Conservation (phyloP, 2,329 filamentous ascomycete species). For the Arthrobotrys sinensis region DNA sequence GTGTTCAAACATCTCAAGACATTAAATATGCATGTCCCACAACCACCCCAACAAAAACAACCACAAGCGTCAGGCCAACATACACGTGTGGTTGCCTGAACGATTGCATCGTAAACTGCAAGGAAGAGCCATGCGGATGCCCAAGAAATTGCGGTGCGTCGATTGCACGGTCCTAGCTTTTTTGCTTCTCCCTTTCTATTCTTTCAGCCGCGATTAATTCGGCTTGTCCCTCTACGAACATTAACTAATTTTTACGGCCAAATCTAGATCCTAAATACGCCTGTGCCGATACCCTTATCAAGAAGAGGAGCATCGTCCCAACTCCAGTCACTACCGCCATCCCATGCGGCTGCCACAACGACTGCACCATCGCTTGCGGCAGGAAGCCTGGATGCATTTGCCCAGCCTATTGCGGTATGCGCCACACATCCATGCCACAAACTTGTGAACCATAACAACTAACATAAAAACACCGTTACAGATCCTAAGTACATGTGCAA, state of each 20-base stretch:
- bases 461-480: conserved; percentile 27
- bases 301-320: conserved; percentile 13
- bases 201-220: background rate
- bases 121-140: conserved; percentile 50
- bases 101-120: conserved; percentile 59
- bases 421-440: background rate
- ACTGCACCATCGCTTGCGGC: conserved; percentile 39
- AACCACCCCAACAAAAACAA: conserved; percentile 42
- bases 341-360: conserved; percentile 52
- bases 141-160: conserved; percentile 60
- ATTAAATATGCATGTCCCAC: conserved; percentile 47
- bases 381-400: conserved; percentile 32
- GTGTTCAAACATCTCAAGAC: conserved; percentile 33
- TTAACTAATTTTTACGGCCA: background rate
- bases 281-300: conserved; percentile 32
- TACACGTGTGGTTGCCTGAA: conserved; percentile 59
- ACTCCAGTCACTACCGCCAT: conserved; percentile 21
- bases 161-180: background rate
- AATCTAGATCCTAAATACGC: conserved; percentile 59
- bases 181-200: background rate
- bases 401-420: conserved; percentile 57
- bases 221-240: background rate
- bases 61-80: conserved; percentile 52
- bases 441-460: conserved; percentile 13
- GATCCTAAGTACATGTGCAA: conserved; percentile 51